phyloP scores from a whole-genome alignment of 352 stramenopile genomes.

The Globisporangium okanoganense region DNA sequence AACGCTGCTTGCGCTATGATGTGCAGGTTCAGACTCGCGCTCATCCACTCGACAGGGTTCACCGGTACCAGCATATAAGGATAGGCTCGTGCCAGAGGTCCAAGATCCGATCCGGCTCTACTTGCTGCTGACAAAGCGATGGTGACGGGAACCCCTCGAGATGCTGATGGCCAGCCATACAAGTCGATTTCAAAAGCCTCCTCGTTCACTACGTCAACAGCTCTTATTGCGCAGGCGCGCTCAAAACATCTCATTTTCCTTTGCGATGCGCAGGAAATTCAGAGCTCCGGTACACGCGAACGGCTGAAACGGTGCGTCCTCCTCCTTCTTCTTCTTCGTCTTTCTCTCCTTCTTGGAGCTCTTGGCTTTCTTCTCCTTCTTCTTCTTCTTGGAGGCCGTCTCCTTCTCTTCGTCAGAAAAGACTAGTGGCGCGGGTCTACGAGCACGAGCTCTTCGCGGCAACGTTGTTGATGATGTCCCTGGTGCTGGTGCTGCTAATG shows the following conservation, averaged over 20 bases:
- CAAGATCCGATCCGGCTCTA: too few relatives aligned
- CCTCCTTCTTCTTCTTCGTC: conserved; percentile 23
- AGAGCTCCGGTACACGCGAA: conserved; percentile 69
- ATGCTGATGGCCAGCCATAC: not conserved
- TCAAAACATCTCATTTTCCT: conserved; percentile 79
- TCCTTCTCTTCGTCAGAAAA: not conserved
- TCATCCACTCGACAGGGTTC: too few relatives aligned
- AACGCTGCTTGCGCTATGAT: not conserved
- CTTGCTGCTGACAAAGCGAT: too few relatives aligned
- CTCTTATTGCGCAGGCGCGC: not conserved
- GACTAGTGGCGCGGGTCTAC: not conserved
- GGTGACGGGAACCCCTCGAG: too few relatives aligned
- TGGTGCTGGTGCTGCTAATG: conserved; percentile 2
- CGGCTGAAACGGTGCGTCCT: conserved; percentile 37
- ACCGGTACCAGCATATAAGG: too few relatives aligned
- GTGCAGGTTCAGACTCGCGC: too few relatives aligned
- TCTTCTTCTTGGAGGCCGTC: not conserved
- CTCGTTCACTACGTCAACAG: not conserved
- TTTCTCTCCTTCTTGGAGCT: conserved; percentile 14
- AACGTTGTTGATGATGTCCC: conserved; percentile 5
- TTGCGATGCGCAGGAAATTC: conserved; percentile 50
- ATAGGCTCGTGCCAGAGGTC: too few relatives aligned
- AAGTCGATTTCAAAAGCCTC: not conserved
- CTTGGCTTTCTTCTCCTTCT: conserved; percentile 7
- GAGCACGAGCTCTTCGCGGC: conserved; percentile 4